These are phyloP conservation scores for Yarrowia divulgata DNA, from an alignment of 805 yeast genomes.

Conservation along the genomic window DNA sequence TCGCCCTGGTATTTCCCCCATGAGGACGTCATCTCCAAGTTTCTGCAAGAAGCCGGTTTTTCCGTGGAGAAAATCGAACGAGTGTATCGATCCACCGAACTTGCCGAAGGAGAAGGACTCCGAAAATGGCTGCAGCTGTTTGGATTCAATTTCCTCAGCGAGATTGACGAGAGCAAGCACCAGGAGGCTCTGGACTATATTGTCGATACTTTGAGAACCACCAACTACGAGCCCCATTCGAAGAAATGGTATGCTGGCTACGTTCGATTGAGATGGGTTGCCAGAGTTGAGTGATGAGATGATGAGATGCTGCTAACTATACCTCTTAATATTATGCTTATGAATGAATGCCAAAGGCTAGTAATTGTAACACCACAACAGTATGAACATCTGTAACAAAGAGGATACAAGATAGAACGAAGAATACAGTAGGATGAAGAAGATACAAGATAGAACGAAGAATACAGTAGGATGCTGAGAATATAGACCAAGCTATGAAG, in stretches of 20 bases:
- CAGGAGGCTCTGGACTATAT: conserved; percentile 41
- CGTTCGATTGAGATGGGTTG: conserved; percentile 43
- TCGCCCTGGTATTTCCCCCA: conserved; percentile 46
- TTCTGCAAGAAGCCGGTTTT: conserved; percentile 44
- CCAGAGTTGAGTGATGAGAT: conserved; percentile 7
- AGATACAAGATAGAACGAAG: background rate
- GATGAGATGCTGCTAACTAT: background rate
- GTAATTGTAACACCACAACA: too few relatives aligned
- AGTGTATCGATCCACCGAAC: conserved; percentile 44
- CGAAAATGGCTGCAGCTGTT: conserved; percentile 45
- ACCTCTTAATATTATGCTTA: conserved; percentile 15
- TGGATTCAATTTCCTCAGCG: conserved; percentile 44
- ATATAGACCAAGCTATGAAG: too few relatives aligned
- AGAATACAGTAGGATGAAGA: too few relatives aligned
- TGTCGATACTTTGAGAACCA: conserved; percentile 40
- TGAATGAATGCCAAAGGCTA: background rate
- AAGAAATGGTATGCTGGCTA: conserved; percentile 44
- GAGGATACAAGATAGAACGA: background rate
- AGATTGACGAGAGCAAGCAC: conserved; percentile 5
- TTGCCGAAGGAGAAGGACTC: conserved; percentile 43
- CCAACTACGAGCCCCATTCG: conserved; percentile 40
- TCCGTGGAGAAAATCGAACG: conserved; percentile 43
- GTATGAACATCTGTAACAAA: too few relatives aligned
- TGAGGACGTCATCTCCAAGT: conserved; percentile 34
- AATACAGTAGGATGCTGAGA: too few relatives aligned